Evolutionary conservation across 352 stramenopile genomes (phyloP), one percentile per base, ranked within the genome.

Genomic region (Phytophthora sp.): DNA sequence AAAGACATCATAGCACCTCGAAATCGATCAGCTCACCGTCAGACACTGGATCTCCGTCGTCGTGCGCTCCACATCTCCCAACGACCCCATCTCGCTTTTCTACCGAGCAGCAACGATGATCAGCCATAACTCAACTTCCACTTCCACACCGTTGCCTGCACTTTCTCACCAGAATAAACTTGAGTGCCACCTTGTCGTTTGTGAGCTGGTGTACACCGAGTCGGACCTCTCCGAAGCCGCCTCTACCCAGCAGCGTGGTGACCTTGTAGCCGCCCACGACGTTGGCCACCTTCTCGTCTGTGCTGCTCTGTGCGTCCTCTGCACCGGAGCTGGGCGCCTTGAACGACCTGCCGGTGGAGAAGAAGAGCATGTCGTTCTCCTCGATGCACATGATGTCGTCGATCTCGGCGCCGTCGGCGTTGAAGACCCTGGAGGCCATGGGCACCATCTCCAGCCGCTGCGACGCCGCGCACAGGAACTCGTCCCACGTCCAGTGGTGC

Each of bases 351-450:
- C 84, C 85, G 1, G 84, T 88, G 3, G 86, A 95, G 64, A 96
- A 90, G 67, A 96, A 96, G 27, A 95, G 79, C 70, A 95, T 94
- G 71, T 95, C 88, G 60, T 92, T 89, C 61, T 96, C 88, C 51
- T 96, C 88, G 27, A 96, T 95, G 74, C 86, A 91, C 88, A 95
- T 96, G 63, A 94, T 88, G 69, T 96, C 88, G 54, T 93, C 84
- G 51, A 96, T 90, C 60, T 95, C 87, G 15, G 87, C 84, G 37
- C 87, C 86, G 41, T 96, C 86, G 3, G 84, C 81, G 54, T 96
- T 96, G 61, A 95, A 96, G 26, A 95, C 82, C 6, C 81, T 69
- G 43, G 87, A 94, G 0, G 85, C 84, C 65, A 90, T 92, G 26
- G 85, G 82, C 10, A 88, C 82, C 81, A 94, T 91, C 56, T 92